Evolutionary conservation across 148 eudicot genomes (phyloP).

Genomic region (Rhododendron ferrugineum): DNA sequence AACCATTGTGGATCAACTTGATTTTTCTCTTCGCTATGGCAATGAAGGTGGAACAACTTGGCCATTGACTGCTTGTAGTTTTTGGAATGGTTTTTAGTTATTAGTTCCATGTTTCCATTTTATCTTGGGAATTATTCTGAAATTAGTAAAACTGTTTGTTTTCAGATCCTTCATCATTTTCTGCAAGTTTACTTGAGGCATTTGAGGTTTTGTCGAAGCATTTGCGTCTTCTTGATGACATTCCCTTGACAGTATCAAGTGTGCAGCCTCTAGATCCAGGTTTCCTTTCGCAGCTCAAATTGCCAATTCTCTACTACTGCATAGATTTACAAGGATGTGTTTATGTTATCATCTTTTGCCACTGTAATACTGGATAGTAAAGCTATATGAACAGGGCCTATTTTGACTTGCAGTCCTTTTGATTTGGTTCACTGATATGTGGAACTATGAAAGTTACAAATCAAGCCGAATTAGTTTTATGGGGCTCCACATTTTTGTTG

Average conservation of each 20-base stretch:
- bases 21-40: conserved; percentile 62
- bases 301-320: not conserved
- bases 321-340: not conserved
- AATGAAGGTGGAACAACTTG: conserved; percentile 42
- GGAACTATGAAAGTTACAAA: not conserved
- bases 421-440: not conserved
- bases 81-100: not conserved
- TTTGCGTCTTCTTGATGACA: conserved; percentile 67
- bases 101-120: not conserved
- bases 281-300: conserved; percentile 18
- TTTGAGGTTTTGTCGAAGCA: conserved; percentile 60
- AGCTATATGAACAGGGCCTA: not conserved
- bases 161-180: conserved; percentile 69
- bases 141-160: not conserved
- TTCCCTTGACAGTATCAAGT: conserved; percentile 82
- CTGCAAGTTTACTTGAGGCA: conserved; percentile 52
- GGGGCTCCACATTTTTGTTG: not conserved
- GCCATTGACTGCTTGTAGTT: not conserved
- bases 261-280: conserved; percentile 95
- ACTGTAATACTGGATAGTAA: not conserved
- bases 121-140: not conserved
- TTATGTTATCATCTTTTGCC: not conserved
- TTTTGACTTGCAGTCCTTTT: not conserved
- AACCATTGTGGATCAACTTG: conserved; percentile 75
- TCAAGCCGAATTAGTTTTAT: not conserved